Conservation (phyloP, 164 flowering plant genomes). For the Sedum album region DNA sequence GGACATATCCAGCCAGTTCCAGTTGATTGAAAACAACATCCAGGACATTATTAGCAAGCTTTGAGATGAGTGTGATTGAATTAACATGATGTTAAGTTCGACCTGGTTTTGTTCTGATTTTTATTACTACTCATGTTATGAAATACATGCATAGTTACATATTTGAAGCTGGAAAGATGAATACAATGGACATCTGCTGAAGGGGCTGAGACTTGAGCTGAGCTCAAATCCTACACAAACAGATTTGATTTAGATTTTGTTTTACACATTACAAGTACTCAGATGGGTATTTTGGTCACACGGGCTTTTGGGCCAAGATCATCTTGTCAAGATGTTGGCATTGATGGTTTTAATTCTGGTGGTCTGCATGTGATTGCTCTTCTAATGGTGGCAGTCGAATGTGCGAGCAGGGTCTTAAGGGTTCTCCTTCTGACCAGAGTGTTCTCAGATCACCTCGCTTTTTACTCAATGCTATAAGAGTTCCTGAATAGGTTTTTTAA, state of each 20-base stretch:
- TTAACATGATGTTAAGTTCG: neutral
- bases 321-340: neutral
- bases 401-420: conserved; percentile 65
- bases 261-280: neutral
- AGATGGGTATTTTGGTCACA: neutral
- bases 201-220: neutral
- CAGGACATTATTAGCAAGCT: too few relatives aligned
- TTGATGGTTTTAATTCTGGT: conserved; percentile 2
- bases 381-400: conserved; percentile 31
- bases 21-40: neutral
- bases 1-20: neutral
- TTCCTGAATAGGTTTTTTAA: conserved; percentile 33
- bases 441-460: conserved; percentile 56
- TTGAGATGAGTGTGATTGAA: too few relatives aligned
- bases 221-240: neutral
- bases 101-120: neutral
- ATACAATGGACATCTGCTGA: neutral
- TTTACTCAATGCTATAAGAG: conserved; percentile 49
- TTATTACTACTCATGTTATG: too few relatives aligned
- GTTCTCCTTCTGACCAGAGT: conserved; percentile 72
- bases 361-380: conserved; percentile 17
- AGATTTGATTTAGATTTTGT: neutral
- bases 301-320: neutral
- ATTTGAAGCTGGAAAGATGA: neutral
- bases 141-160: neutral